Conservation (phyloP, 148 eudicot species). For the Tetragonia tetragonoides region DNA sequence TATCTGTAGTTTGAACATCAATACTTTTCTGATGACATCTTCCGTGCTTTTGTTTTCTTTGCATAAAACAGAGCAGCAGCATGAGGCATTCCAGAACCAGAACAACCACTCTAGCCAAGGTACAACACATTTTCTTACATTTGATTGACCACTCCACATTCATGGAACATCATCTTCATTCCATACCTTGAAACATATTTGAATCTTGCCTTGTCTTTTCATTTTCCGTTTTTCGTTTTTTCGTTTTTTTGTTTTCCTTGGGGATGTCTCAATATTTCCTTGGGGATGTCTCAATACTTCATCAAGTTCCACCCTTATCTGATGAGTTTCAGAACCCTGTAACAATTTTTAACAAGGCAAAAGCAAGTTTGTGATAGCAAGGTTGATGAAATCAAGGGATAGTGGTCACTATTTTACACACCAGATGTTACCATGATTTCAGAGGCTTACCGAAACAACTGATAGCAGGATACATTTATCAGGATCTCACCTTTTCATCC, state of each 20-base stretch:
- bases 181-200: neutral
- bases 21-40: neutral
- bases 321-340: no score
- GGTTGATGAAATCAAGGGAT: neutral
- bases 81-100: conserved; percentile 19
- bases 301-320: no score
- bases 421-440: neutral
- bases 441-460: neutral
- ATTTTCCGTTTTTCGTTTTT: neutral
- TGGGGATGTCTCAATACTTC: no score
- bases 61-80: conserved; percentile 17
- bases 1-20: neutral
- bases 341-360: neutral
- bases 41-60: neutral
- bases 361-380: neutral
- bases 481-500: neutral
- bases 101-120: conserved; percentile 15
- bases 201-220: neutral
- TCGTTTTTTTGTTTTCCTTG: neutral
- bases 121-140: neutral
- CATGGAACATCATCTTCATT: neutral
- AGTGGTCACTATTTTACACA: neutral
- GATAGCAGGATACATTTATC: neutral
- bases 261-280: no score
- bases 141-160: neutral